A percentile compares a stretch with the other conserved stretches of the same genome.
Evolutionary conservation across 768 basidiomycete genomes (phyloP).

Genomic region (Xerocomellus chrysenteron): DNA sequence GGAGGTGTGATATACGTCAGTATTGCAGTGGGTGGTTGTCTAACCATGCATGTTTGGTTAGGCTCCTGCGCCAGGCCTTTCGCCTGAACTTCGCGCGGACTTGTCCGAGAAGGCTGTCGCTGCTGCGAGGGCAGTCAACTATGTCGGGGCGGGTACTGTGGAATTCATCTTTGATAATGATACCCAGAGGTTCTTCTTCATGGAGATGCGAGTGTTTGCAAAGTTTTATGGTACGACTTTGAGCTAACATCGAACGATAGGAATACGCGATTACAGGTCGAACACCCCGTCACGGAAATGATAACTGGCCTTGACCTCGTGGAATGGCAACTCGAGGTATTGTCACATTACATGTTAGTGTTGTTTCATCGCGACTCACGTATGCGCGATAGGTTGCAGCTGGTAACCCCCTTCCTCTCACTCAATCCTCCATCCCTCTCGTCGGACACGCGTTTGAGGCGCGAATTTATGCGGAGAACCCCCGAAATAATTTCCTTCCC

Average conservation of each 20-base stretch:
- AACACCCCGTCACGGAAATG: constrained; percentile 95
- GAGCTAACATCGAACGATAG: constrained; percentile 33
- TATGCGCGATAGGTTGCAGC: constrained; percentile 67
- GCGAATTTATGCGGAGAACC: constrained; percentile 94
- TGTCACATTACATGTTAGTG: neutral
- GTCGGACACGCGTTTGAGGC: constrained; percentile 94
- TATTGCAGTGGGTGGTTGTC: neutral
- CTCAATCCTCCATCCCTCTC: constrained; percentile 76
- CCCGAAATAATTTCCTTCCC: constrained; percentile 88
- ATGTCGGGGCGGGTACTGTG: constrained; percentile 91
- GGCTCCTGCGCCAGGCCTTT: constrained; percentile 90
- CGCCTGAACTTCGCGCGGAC: constrained; percentile 73
- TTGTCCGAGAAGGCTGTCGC: constrained; percentile 85
- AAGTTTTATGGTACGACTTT: neutral
- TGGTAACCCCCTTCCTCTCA: constrained; percentile 80
- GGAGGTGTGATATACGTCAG: constrained; percentile 47
- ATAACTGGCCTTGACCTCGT: constrained; percentile 92
- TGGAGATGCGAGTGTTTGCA: constrained; percentile 75
- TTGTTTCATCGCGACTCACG: neutral
- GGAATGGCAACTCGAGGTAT: constrained; percentile 89
- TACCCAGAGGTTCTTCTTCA: constrained; percentile 84
- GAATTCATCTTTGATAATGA: constrained; percentile 97
- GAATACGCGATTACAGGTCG: constrained; percentile 85
- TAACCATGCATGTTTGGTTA: constrained; percentile 29
- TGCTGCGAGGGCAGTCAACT: constrained; percentile 89